Conservation (phyloP, 106 monocot species). For the Xerophyta viscosa region DNA sequence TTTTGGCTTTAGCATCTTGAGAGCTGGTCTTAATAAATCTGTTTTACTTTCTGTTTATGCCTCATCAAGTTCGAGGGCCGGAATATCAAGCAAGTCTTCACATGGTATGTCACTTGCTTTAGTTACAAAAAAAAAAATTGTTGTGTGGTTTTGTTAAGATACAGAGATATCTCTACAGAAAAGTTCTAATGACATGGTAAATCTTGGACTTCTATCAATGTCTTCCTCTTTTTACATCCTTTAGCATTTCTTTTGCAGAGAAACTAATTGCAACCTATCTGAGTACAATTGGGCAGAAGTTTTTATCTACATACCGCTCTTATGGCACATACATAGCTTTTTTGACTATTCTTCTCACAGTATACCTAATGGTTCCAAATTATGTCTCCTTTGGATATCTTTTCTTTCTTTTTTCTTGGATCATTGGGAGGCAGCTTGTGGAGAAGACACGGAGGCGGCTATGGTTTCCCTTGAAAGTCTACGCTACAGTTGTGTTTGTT, state of each 20-base stretch:
- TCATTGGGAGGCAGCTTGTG: constrained; percentile 89
- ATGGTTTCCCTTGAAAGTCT: constrained; percentile 90
- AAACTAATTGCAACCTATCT: constrained; percentile 65
- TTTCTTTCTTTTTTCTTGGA: constrained; percentile 91
- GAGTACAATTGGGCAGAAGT: constrained; percentile 65
- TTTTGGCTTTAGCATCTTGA: constrained; percentile 89
- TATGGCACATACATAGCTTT: constrained; percentile 89
- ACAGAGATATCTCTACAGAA: too few species aligned
- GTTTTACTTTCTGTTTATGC: constrained; percentile 85
- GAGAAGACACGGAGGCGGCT: constrained; percentile 72
- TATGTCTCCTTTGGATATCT: constrained; percentile 94
- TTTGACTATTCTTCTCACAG: constrained; percentile 76
- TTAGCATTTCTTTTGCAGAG: constrained; percentile 40
- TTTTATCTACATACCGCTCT: constrained; percentile 73
- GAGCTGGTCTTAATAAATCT: constrained; percentile 84
- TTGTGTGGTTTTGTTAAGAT: too few species aligned
- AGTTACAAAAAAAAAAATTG: too few species aligned
- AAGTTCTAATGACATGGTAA: too few species aligned
- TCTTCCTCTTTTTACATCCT: background rate
- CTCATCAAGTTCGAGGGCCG: constrained; percentile 32
- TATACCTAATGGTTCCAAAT: constrained; percentile 86
- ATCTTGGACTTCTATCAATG: background rate
- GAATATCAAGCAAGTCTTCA: constrained; percentile 20
- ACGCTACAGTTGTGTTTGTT: constrained; percentile 64
- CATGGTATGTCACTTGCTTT: constrained; percentile 53